Base-by-base conservation (phyloP, 805 yeast genomes). In the Zygoascus bituminiphila region DNA sequence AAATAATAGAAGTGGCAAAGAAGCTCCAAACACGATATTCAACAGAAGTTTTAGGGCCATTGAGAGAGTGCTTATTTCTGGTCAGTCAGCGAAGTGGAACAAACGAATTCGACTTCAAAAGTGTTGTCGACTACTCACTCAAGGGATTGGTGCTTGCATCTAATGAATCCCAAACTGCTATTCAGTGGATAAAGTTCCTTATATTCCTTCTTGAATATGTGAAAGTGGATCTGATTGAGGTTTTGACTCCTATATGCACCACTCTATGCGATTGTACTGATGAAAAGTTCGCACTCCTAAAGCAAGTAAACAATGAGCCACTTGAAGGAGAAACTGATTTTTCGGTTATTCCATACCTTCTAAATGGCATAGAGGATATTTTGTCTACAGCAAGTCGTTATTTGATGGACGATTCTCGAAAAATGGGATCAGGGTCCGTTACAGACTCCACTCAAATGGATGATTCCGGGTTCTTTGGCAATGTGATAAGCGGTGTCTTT, bases 401-500 rank as follows among this genome's bases (percentile, higher is more conserved):
- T 22, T 22, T n/a, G 20, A 19, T 10, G 12, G 15, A 20, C 78
- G n/a, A 54, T 49, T 2, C 35, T 24, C 14, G 15, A 26, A 41
- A 24, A 15, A 39, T 10, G 10, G 17, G 6, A 2, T 39, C 46
- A 8, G 17, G 17, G 3, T n/a, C 25, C 4, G 21, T 15, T 8
- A 22, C 15, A 20, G 20, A 12, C 9, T 15, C 23, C 5, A n/a
- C 15, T 10, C 21, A 4, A 10, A 21, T 15, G 14, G 21, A 33
- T 8, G 78, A 76, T 38, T 62, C 75, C 21, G 77, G 87, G 19
- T 76, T 82, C 64, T 71, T 84, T 57, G 47, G 65, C 8, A 64
- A 58, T 37, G 69, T 69, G 21, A 83, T 85, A 47, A 84, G 82
- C 53, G 93, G 93, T 1, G 94, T 85, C 0, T 83, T 85, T 58